phyloP scores from a whole-genome alignment of 306 rosid genomes.

The Fragaria vesca region DNA sequence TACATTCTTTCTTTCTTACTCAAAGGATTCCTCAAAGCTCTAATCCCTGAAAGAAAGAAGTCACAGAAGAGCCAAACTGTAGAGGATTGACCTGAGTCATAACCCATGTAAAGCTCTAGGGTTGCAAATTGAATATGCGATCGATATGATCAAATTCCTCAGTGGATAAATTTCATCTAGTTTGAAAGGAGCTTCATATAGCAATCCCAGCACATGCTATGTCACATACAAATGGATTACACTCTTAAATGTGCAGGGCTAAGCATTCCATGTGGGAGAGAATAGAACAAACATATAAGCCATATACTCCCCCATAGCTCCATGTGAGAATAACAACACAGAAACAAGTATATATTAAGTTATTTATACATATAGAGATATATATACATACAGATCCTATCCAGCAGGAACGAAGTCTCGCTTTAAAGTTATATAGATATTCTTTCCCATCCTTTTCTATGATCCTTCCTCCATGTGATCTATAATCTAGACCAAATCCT shows the following conservation, averaged over 20 bases:
- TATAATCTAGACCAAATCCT: constrained; percentile 2
- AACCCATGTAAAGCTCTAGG: no score
- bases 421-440: no score
- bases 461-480: constrained; percentile 36
- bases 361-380: no score
- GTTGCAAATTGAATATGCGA: no score
- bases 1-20: neutral
- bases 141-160: neutral
- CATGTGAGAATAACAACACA: constrained; percentile 20
- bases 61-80: no score
- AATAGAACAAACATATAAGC: constrained; percentile 1
- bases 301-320: constrained; percentile 7
- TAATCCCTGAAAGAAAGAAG: no score
- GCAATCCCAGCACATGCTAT: constrained; percentile 37
- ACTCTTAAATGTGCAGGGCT: neutral
- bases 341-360: constrained; percentile 8
- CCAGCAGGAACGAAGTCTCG: no score
- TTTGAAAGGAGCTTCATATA: neutral
- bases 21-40: neutral
- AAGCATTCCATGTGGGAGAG: constrained; percentile 20
- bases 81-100: no score
- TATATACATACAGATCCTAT: no score
- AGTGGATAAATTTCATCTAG: neutral
- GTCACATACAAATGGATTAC: constrained; percentile 5
- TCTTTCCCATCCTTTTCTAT: constrained; percentile 24